These are phyloP conservation scores for Apiospora malaysiana DNA, from an alignment of 2,329 filamentous ascomycete species.

Conservation along the genomic window DNA sequence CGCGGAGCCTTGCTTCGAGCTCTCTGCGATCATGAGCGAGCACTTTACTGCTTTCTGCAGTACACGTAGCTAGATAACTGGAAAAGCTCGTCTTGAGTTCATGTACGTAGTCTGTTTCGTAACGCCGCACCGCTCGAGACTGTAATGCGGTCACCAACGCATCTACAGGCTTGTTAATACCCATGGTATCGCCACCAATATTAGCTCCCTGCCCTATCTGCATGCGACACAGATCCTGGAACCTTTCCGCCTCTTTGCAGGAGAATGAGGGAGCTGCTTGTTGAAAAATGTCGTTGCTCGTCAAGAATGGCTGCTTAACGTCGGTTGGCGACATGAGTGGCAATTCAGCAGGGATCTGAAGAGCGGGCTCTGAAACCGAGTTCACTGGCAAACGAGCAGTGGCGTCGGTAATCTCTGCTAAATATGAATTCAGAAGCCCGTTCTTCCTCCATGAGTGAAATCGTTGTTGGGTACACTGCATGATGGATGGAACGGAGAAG, in stretches of 20 bases:
- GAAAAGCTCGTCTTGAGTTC: slow-evolving; percentile 21
- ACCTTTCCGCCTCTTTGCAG: background rate
- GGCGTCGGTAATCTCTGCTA: background rate
- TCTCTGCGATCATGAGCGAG: background rate
- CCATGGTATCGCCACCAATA: background rate
- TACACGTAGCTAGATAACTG: background rate
- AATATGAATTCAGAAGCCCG: background rate
- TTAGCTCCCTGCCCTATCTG: background rate
- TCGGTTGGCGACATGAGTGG: background rate
- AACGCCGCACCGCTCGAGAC: slow-evolving; percentile 8
- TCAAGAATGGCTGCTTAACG: background rate
- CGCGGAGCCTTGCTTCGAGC: background rate
- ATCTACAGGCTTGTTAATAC: background rate
- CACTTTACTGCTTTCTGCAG: background rate
- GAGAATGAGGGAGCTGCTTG: slow-evolving; percentile 3
- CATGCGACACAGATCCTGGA: background rate
- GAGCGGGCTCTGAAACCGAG: background rate
- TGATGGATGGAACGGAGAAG: background rate
- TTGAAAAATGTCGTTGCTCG: background rate
- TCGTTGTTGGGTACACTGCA: background rate
- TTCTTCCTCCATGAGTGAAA: background rate
- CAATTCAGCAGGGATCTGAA: background rate
- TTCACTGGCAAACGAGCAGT: background rate
- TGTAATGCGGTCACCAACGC: slow-evolving; percentile 5
- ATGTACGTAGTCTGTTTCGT: slow-evolving; percentile 25